phyloP scores from a whole-genome alignment of 768 basidiomycete species.

The Pleurotus pulmonarius region DNA sequence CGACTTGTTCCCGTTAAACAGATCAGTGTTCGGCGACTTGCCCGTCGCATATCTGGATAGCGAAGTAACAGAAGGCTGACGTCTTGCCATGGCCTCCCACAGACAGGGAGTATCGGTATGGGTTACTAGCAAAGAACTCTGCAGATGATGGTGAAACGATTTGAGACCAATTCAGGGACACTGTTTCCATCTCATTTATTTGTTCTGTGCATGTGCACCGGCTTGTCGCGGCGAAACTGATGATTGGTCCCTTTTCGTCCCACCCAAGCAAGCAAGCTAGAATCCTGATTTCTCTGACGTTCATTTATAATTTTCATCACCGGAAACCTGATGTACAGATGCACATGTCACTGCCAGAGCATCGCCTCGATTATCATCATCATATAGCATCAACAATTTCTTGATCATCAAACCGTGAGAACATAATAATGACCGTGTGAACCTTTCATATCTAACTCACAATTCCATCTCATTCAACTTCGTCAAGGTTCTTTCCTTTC shows the following conservation, averaged over 20 bases:
- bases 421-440: not conserved
- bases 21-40: slow-evolving; percentile 38
- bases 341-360: not conserved
- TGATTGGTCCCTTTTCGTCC: not conserved
- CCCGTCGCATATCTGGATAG: slow-evolving; percentile 65
- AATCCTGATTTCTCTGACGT: not conserved
- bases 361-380: not conserved
- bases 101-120: not conserved
- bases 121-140: not conserved
- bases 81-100: slow-evolving; percentile 38
- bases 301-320: not conserved
- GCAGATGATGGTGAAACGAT: not conserved
- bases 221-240: slow-evolving; percentile 8
- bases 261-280: not conserved
- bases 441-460: not conserved
- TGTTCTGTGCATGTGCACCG: slow-evolving; percentile 7
- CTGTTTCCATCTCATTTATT: slow-evolving; percentile 6
- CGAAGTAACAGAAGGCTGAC: slow-evolving; percentile 81
- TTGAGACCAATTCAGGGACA: not conserved
- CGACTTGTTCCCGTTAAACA: slow-evolving; percentile 37
- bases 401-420: not conserved
- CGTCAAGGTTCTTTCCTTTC: not conserved
- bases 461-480: not conserved
- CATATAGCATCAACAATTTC: not conserved
- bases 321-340: not conserved